A percentile compares a stretch with the other conserved stretches of the same genome.
Conservation (phyloP, 2,329 filamentous ascomycete species). For the Pestalotiopsis sp. region DNA sequence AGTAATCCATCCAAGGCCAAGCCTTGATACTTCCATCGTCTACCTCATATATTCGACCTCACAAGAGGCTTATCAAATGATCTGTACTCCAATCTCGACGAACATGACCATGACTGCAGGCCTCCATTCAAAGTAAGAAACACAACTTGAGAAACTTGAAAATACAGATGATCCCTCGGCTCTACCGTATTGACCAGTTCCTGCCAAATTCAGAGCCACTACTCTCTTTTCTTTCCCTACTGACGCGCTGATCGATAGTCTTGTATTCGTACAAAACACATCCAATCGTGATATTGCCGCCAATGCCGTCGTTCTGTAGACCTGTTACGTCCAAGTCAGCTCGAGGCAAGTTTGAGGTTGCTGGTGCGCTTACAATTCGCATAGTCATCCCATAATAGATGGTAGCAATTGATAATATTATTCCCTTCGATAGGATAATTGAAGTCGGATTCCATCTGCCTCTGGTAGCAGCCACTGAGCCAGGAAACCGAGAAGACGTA, state of each 20-base stretch:
- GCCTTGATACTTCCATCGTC: too few species aligned
- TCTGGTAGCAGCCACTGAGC: conserved; percentile 5
- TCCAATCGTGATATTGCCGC: conserved; percentile 6
- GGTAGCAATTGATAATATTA: background rate
- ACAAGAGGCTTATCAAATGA: too few species aligned
- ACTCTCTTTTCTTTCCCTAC: background rate
- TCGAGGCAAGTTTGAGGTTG: background rate
- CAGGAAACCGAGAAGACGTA: conserved; percentile 1
- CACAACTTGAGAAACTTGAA: too few species aligned
- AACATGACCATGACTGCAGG: too few species aligned
- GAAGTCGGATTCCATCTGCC: conserved; percentile 2
- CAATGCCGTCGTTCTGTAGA: background rate
- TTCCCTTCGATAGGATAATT: background rate
- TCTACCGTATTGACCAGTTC: background rate
- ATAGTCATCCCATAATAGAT: background rate
- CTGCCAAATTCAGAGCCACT: background rate
- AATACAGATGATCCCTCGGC: background rate
- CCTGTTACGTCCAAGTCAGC: background rate
- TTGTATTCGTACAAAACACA: conserved; percentile 8
- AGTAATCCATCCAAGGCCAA: too few species aligned
- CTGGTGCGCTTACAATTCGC: background rate
- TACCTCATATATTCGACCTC: too few species aligned
- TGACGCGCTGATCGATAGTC: background rate
- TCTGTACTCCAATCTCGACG: too few species aligned
- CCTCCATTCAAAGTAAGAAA: too few species aligned